phyloP scores from a whole-genome alignment of 805 yeast genomes.

The Debaryomyces tyrocola region DNA sequence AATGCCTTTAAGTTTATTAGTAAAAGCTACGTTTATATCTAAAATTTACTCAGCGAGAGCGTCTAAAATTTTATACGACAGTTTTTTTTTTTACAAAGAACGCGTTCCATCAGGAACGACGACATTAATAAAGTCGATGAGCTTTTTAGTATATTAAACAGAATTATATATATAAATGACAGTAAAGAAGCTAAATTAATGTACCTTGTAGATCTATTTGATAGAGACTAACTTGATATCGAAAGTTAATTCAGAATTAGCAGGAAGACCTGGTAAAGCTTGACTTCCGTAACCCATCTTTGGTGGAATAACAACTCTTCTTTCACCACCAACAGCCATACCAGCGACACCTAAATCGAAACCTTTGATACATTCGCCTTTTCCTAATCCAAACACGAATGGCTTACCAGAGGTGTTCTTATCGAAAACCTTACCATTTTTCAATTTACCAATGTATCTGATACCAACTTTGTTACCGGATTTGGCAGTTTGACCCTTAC shows the following conservation, averaged over 20 bases:
- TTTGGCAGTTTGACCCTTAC: conserved; percentile 87
- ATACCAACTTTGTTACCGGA: conserved; percentile 89
- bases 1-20: background rate
- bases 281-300: conserved; percentile 95
- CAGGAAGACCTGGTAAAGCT: conserved; percentile 95
- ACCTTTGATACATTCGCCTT: conserved; percentile 98
- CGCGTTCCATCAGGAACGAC: too few species aligned
- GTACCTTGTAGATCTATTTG: conserved; percentile 50
- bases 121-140: too few species aligned
- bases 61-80: conserved; percentile 11
- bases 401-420: conserved; percentile 98
- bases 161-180: background rate
- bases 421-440: conserved; percentile 95
- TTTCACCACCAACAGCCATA: conserved; percentile 98
- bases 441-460: conserved; percentile 96
- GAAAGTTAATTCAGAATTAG: conserved; percentile 93
- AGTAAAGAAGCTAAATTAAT: background rate
- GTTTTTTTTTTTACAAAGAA: background rate
- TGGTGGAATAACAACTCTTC: conserved; percentile 95
- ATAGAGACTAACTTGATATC: conserved; percentile 91
- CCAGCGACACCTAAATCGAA: conserved; percentile 99
- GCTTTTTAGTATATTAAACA: background rate
- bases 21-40: background rate
- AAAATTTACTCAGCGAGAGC: conserved; percentile 22
- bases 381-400: conserved; percentile 84